Evolutionary conservation across 805 yeast genomes (phyloP), one percentile per base, ranked within the genome.

Genomic region (Blastobotrys americana): DNA sequence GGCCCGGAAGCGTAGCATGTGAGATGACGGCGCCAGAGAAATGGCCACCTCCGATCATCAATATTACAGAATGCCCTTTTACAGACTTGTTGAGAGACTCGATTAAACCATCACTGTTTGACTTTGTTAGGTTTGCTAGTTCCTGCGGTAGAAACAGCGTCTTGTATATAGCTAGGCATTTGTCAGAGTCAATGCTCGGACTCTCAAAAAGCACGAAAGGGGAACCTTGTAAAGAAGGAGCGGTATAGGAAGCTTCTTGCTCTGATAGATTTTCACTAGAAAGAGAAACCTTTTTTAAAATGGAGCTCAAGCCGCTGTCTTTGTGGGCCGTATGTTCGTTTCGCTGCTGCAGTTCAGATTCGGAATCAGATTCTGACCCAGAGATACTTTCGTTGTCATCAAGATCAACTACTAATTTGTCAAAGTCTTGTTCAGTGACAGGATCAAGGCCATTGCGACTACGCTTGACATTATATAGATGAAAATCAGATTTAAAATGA

Each of bases 11-110:
- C 65, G 17, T 81, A 40, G 70, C 70, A 57, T 89, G 97, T 1
- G 87, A 78, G 5, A 93, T 72, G 36, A 93, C 83, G 0, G 96
- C 96, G 16, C 93, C 98, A 0, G 97, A 96, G 69, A 93, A 93
- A 66, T 93, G 97, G 35, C 98, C 98, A 37, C 97, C 97, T 13
- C 97, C 97, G 43, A 93, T 76, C 96, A 93, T 86, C 53, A 93
- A 76, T 9, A 93, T 63, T 0, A 95, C 95, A 3, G 95, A 84
- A 48, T 53, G 33, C 53, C 61, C 50, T 20, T 39, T 10, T 31
- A 44, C 45, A 0, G 72, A 58, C n/a, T 63, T 65, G 4, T 76
- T 50, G 0, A 95, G 93, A 2, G 66, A 61, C 2, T 64, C 55
- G 0, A 73, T 58, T 2, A 58, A 38, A n/a, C n/a, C n/a, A n/a